A percentile compares a stretch with the other conserved stretches of the same genome.
Evolutionary conservation across 73 alveolate genomes (phyloP).

Genomic region (Tetrahymena borealis): DNA sequence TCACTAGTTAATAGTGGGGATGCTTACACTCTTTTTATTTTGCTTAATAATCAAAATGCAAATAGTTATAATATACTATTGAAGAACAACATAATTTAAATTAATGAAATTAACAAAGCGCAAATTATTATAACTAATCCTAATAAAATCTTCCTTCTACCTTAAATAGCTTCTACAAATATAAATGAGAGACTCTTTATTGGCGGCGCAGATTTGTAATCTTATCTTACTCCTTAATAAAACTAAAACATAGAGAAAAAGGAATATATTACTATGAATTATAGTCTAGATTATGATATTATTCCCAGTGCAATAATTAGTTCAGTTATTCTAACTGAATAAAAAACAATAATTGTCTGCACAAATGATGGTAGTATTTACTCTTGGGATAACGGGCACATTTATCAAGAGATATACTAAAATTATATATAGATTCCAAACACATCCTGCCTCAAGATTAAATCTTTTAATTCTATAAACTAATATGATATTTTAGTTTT

Average conservation of each 20-base stretch:
- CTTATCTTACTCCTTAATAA: neutral
- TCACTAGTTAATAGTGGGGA: no score
- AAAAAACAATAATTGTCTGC: neutral
- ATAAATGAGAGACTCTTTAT: neutral
- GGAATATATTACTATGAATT: neutral
- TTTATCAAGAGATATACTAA: neutral
- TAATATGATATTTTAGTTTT: neutral
- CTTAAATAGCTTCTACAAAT: neutral
- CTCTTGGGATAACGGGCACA: neutral
- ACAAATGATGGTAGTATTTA: neutral
- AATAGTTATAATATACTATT: no score
- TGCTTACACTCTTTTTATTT: no score
- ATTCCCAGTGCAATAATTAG: neutral
- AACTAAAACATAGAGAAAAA: neutral
- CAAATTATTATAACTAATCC: no score
- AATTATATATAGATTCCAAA: neutral
- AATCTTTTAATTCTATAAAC: neutral
- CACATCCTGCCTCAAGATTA: neutral
- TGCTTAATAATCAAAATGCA: no score
- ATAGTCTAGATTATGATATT: neutral
- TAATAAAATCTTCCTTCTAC: no score
- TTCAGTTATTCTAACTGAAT: neutral
- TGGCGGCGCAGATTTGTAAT: neutral
- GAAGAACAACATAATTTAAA: no score
- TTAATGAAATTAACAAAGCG: no score